These are phyloP conservation scores for Floccularia luteovirens DNA, from an alignment of 768 basidiomycete species.

Conservation along the genomic window DNA sequence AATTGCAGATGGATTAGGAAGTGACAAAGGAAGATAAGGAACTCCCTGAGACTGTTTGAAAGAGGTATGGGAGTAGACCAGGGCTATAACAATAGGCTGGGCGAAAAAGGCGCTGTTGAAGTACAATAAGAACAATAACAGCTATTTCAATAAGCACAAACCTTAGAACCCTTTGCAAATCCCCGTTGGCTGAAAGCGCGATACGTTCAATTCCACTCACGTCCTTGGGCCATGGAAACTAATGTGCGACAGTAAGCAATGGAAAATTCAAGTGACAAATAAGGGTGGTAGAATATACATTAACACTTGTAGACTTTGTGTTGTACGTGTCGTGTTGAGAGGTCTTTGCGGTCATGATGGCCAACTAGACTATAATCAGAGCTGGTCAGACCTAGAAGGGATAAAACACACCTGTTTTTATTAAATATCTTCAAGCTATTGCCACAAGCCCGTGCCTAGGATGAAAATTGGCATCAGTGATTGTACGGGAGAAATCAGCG, in stretches of 20 bases:
- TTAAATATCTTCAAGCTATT: too few relatives aligned
- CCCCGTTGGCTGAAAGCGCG: constrained; percentile 50
- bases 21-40: constrained; percentile 13
- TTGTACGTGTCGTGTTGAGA: constrained; percentile 36
- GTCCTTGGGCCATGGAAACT: too few relatives aligned
- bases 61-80: constrained; percentile 36
- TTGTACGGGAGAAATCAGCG: too few relatives aligned
- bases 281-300: constrained; percentile 16
- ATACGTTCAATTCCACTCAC: constrained; percentile 49
- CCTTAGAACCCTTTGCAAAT: constrained; percentile 55
- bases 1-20: constrained; percentile 18
- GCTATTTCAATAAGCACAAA: constrained; percentile 10
- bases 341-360: too few relatives aligned
- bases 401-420: too few relatives aligned
- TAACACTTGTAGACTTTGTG: constrained; percentile 36
- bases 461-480: too few relatives aligned
- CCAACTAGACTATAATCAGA: too few relatives aligned
- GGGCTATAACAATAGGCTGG: constrained; percentile 39
- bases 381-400: too few relatives aligned
- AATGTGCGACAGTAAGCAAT: constrained; percentile 3
- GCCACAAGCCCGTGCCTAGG: too few relatives aligned
- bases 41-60: constrained; percentile 12
- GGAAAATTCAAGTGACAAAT: too few relatives aligned
- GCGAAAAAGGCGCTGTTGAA: constrained; percentile 44
- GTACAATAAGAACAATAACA: background rate